A percentile compares a stretch with the other conserved stretches of the same genome.
Evolutionary conservation across 192 early-diverging fungal genomes (phyloP).

Genomic region (Linnemannia zychae): DNA sequence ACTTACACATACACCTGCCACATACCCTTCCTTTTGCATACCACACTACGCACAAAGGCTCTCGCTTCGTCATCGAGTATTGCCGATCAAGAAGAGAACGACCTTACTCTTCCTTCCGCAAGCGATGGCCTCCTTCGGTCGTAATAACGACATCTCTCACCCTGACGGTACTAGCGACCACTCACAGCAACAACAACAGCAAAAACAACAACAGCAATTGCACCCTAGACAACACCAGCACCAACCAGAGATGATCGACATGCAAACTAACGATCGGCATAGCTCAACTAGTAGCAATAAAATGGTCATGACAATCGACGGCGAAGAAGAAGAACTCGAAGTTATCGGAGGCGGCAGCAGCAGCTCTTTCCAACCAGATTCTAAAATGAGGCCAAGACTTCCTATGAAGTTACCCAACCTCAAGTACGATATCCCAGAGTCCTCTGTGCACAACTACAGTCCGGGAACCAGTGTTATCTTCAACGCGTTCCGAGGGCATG

Average conservation of each 20-base stretch:
- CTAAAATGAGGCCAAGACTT: not conserved
- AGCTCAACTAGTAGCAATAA: constrained; percentile 1
- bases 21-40: too few species aligned
- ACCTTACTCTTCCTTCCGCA: not conserved
- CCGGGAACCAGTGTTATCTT: constrained; percentile 49
- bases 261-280: not conserved
- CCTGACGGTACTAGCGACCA: not conserved
- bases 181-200: not conserved
- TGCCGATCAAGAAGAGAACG: not conserved
- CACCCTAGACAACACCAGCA: constrained; percentile 16
- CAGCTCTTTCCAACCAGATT: not conserved
- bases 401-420: constrained; percentile 36
- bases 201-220: not conserved
- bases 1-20: not conserved
- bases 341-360: constrained; percentile 43
- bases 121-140: constrained; percentile 22
- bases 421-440: constrained; percentile 29
- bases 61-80: not conserved
- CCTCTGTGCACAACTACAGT: constrained; percentile 42
- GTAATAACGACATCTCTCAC: constrained; percentile 9
- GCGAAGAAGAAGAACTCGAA: constrained; percentile 32
- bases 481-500: constrained; percentile 38
- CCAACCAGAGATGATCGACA: constrained; percentile 21
- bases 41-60: not conserved
- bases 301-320: constrained; percentile 18